Evolutionary conservation across 225 moss, liverwort and hornwort genomes (phyloP), one percentile per base, ranked within the genome.

Genomic region (Thuidium tamariscinum): DNA sequence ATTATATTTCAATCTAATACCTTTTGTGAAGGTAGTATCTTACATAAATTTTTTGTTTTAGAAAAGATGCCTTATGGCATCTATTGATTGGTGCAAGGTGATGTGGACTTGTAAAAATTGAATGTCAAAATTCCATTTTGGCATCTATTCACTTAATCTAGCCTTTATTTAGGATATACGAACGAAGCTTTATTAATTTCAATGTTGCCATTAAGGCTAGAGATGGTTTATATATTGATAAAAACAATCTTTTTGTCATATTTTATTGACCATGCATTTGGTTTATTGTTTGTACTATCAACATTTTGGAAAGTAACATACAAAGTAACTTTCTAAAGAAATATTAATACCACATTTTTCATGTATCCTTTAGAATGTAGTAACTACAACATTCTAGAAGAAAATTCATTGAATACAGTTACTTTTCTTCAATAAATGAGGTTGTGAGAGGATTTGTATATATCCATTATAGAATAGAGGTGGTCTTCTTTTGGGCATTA

Each of bases 121-220:
- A 13, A 62, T 30, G 15, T 7, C 6, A 8, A 62, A 7, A 30
- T 62, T 61, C 61, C 14, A 61, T 16, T 63, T 63, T 4, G 6
- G 16, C 63, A 63, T 16, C 30, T 63, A 5, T 61, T 6, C 29
- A 6, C 14, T 5, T 6, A 61, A 61, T 61, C 3, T 60, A 2
- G 17, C 60, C 6, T 13, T 60, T 27, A 60, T 3, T 5, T 13
- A 63, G 1, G 1, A 8, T 21, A n/a, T 11, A 7, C 23, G 18
- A 19, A 18, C 19, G 23, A 68, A 39, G 23, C 13, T 13, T 39
- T 39, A 7, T 39, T 39, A 36, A 37, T 67, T 67, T 67, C 22
- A 37, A 22, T 67, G 7, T 22, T 13, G 5, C 2, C 10, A 6
- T 6, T 21, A 7, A 67, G 2, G 3, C 2, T 1, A 0, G 1